Percentiles rank a stretch among this genome's conserved stretches.
phyloP scores from a whole-genome alignment of 192 early-diverging fungal species.

The Anaeromyces robustus region DNA sequence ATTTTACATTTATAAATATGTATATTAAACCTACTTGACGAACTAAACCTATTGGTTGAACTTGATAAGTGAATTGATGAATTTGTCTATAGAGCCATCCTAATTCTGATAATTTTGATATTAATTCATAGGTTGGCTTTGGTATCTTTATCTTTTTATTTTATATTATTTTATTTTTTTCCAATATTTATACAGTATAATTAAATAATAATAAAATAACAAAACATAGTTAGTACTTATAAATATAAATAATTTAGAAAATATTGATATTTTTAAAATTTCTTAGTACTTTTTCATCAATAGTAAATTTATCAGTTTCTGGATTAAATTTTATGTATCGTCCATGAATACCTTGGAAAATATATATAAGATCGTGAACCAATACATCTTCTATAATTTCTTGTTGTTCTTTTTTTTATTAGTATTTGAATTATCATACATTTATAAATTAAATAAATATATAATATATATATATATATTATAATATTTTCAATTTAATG shows the following conservation, averaged over 20 bases:
- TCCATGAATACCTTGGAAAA: conserved; percentile 91
- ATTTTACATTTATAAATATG: not conserved
- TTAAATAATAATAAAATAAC: too few relatives aligned
- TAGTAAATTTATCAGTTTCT: conserved; percentile 22
- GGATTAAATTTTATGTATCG: conserved; percentile 53
- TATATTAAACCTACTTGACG: conserved; percentile 21
- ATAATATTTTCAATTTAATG: too few relatives aligned
- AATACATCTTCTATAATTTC: conserved; percentile 41
- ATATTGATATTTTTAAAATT: too few relatives aligned
- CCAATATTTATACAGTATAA: too few relatives aligned
- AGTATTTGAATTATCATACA: too few relatives aligned
- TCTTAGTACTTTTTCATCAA: conserved; percentile 38
- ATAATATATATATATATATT: too few relatives aligned
- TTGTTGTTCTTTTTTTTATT: not conserved
- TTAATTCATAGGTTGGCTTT: conserved; percentile 45
- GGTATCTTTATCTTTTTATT: conserved; percentile 24
- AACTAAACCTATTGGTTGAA: conserved; percentile 25
- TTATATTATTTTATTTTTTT: not conserved
- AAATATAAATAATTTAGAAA: too few relatives aligned
- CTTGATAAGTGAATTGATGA: conserved; percentile 24
- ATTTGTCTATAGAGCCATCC: conserved; percentile 62
- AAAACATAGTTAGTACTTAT: not conserved
- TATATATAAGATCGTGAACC: conserved; percentile 73
- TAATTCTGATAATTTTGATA: conserved; percentile 52
- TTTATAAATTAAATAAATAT: too few relatives aligned